A percentile compares a stretch with the other conserved stretches of the same genome.
Conservation (phyloP, 1,139 yeast genomes). For the Blastobotrys illinoisensis region DNA sequence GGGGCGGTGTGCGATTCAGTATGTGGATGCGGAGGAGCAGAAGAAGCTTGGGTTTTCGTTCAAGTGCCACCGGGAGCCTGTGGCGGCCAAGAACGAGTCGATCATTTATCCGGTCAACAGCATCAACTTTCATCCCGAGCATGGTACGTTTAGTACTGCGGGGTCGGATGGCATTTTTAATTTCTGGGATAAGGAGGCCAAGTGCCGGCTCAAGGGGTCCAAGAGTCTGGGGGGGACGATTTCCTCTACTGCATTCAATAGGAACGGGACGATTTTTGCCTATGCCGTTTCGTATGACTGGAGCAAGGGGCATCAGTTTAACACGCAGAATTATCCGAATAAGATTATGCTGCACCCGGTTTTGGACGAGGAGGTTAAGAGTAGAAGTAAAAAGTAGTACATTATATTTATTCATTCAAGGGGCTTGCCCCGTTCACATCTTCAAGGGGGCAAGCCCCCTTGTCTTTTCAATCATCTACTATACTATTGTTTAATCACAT, state of each 20-base stretch:
- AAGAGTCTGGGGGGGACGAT: constrained; percentile 70
- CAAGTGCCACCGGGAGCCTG: constrained; percentile 75
- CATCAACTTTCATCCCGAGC: constrained; percentile 79
- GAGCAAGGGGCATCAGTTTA: constrained; percentile 68
- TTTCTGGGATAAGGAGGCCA: constrained; percentile 94
- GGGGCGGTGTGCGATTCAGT: constrained; percentile 96
- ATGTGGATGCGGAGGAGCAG: constrained; percentile 79
- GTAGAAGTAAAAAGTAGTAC: constrained; percentile 33
- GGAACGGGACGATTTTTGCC: constrained; percentile 80
- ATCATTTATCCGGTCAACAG: constrained; percentile 75
- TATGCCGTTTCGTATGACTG: constrained; percentile 83
- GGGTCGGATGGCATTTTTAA: constrained; percentile 94
- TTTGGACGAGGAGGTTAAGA: constrained; percentile 82
- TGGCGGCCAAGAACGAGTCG: constrained; percentile 36
- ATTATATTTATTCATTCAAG: too few species aligned
- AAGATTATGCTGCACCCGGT: constrained; percentile 77
- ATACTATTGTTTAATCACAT: too few species aligned
- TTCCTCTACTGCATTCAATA: constrained; percentile 73
- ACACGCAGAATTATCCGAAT: constrained; percentile 69
- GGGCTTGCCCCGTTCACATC: too few species aligned
- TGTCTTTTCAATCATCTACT: too few species aligned
- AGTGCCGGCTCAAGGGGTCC: constrained; percentile 79
- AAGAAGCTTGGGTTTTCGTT: constrained; percentile 67
- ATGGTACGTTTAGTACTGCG: constrained; percentile 89
- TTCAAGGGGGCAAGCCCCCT: too few species aligned